Evolutionary conservation across 2,329 filamentous ascomycete genomes (phyloP).

Genomic region (Colletotrichum lupini): DNA sequence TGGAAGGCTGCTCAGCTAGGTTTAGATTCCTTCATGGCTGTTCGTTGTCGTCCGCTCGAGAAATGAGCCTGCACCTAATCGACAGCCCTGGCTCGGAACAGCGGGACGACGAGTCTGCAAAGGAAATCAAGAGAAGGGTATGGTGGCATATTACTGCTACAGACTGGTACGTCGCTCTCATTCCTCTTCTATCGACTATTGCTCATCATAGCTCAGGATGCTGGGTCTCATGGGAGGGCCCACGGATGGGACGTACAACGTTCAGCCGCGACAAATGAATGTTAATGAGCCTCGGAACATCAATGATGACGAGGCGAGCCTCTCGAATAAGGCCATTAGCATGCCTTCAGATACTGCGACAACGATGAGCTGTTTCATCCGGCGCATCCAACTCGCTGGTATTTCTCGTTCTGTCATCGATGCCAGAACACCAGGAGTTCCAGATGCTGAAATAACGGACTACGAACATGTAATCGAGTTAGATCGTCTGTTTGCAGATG

Average conservation of each 20-base stretch:
- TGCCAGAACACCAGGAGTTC: slow-evolving; percentile 39
- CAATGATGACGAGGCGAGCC: slow-evolving; percentile 49
- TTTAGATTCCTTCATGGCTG: slow-evolving; percentile 45
- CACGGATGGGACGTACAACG: slow-evolving; percentile 47
- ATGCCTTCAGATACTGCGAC: slow-evolving; percentile 47
- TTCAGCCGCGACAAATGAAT: slow-evolving; percentile 52
- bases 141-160: slow-evolving; percentile 57
- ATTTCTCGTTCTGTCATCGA: slow-evolving; percentile 50
- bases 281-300: slow-evolving; percentile 52
- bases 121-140: slow-evolving; percentile 52
- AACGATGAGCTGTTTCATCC: slow-evolving; percentile 49
- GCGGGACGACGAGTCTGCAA: slow-evolving; percentile 39
- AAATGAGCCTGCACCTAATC: slow-evolving; percentile 51
- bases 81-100: slow-evolving; percentile 46
- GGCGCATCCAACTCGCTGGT: slow-evolving; percentile 51
- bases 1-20: slow-evolving; percentile 48
- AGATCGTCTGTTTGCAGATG: slow-evolving; percentile 42
- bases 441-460: slow-evolving; percentile 44
- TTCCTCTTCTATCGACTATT: not conserved
- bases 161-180: slow-evolving; percentile 47
- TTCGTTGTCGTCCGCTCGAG: slow-evolving; percentile 37
- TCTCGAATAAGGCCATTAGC: slow-evolving; percentile 42
- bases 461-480: slow-evolving; percentile 47
- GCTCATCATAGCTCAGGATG: slow-evolving; percentile 41
- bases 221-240: slow-evolving; percentile 48